These are phyloP conservation scores for Ambrosia trifida DNA, from an alignment of 129 eudicot genomes.

Conservation along the genomic window DNA sequence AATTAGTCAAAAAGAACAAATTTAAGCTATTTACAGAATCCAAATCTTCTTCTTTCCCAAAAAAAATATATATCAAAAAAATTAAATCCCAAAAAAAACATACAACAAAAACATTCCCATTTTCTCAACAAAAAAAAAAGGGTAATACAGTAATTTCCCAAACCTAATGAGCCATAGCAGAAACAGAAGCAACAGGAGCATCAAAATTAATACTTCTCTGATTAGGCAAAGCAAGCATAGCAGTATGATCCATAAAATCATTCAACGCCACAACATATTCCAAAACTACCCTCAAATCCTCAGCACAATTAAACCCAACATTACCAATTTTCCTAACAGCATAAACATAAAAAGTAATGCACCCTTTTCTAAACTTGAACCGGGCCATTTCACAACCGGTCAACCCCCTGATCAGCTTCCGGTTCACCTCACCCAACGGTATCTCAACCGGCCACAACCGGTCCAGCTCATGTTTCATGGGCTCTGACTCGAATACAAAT, in stretches of 20 bases:
- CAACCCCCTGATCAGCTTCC: slow-evolving; percentile 56
- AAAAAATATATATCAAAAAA: no score
- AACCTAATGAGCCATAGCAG: slow-evolving; percentile 69
- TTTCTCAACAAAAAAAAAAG: neutral
- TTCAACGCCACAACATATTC: slow-evolving; percentile 73
- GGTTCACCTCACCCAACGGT: slow-evolving; percentile 82
- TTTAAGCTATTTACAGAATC: no score
- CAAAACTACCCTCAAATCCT: slow-evolving; percentile 65
- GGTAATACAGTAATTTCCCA: slow-evolving; percentile 16
- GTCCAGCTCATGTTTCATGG: slow-evolving; percentile 55
- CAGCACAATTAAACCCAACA: slow-evolving; percentile 62
- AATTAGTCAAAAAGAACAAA: no score
- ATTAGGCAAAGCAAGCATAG: slow-evolving; percentile 92
- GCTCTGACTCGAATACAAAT: slow-evolving; percentile 73
- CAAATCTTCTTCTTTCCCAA: no score
- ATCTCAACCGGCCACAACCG: slow-evolving; percentile 78
- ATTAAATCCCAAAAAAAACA: no score
- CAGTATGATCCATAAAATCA: slow-evolving; percentile 93
- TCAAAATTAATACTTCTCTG: slow-evolving; percentile 61
- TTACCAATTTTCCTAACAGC: slow-evolving; percentile 63
- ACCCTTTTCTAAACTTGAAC: slow-evolving; percentile 90
- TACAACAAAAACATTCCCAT: no score
- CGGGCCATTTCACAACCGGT: slow-evolving; percentile 77
- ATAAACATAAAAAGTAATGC: slow-evolving; percentile 83
- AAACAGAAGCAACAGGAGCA: slow-evolving; percentile 37